These are phyloP conservation scores for Penicillium sp. DNA, from an alignment of 2,329 filamentous ascomycete genomes.

Conservation along the genomic window DNA sequence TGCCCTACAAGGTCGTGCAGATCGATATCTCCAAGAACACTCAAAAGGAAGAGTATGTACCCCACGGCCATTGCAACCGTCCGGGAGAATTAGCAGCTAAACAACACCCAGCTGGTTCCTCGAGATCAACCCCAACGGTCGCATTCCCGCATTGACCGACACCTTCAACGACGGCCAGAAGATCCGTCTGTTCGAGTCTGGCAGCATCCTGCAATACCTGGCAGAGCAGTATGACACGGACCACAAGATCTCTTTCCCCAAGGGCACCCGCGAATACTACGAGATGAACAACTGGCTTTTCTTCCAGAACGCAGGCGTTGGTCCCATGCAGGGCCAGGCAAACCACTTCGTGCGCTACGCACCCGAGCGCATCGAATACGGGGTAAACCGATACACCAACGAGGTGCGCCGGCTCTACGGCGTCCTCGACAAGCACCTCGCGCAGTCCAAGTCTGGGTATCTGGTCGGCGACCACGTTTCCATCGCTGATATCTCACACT, in stretches of 20 bases:
- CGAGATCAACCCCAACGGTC: slow-evolving; percentile 54
- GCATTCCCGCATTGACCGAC: slow-evolving; percentile 84
- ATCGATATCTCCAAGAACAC: slow-evolving; percentile 70
- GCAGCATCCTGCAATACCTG: slow-evolving; percentile 80
- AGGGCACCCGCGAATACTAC: slow-evolving; percentile 69
- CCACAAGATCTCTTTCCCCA: slow-evolving; percentile 76
- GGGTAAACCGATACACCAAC: slow-evolving; percentile 75
- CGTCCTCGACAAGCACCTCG: slow-evolving; percentile 70
- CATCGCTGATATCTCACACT: slow-evolving; percentile 72
- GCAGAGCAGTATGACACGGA: slow-evolving; percentile 77
- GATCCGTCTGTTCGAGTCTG: slow-evolving; percentile 78
- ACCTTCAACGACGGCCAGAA: slow-evolving; percentile 68
- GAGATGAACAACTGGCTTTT: slow-evolving; percentile 76
- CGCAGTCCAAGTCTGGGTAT: slow-evolving; percentile 49
- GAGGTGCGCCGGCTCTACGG: slow-evolving; percentile 80
- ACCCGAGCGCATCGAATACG: slow-evolving; percentile 77
- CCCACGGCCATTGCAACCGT: not conserved
- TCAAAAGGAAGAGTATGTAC: slow-evolving; percentile 65
- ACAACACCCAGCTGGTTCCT: slow-evolving; percentile 65
- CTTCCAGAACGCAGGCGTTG: slow-evolving; percentile 76
- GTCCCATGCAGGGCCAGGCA: slow-evolving; percentile 79
- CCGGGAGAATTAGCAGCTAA: not conserved
- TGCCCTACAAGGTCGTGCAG: slow-evolving; percentile 72
- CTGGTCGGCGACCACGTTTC: slow-evolving; percentile 50
- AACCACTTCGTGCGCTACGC: slow-evolving; percentile 84